Conservation (phyloP, 495 filamentous ascomycete genomes). For the Podospora conica region DNA sequence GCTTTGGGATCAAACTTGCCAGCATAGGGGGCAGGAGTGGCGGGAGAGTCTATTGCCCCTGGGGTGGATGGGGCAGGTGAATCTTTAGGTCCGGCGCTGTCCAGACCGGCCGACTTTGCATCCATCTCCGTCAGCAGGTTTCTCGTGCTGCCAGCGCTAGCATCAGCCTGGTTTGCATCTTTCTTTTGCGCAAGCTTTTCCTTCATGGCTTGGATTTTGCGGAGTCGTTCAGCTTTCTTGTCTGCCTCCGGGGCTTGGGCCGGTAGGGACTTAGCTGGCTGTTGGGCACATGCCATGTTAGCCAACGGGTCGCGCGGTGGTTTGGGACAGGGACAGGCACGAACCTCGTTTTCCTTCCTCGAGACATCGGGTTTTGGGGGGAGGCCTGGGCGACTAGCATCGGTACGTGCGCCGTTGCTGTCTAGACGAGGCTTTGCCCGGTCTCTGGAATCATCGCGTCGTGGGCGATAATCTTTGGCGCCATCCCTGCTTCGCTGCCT, state of each 20-base stretch:
- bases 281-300: slow-evolving; percentile 17
- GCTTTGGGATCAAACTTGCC: slow-evolving; percentile 89
- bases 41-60: slow-evolving; percentile 39
- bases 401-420: slow-evolving; percentile 46
- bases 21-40: slow-evolving; percentile 48
- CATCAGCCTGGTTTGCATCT: slow-evolving; percentile 66
- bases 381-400: slow-evolving; percentile 66
- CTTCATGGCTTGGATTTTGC: slow-evolving; percentile 88
- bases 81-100: slow-evolving; percentile 47
- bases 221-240: slow-evolving; percentile 76
- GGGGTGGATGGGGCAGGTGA: slow-evolving; percentile 53
- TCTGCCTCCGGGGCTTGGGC: slow-evolving; percentile 62
- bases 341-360: slow-evolving; percentile 47
- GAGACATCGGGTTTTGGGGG: slow-evolving; percentile 54
- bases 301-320: not conserved
- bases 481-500: slow-evolving; percentile 55
- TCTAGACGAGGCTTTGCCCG: slow-evolving; percentile 62
- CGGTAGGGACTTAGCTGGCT: slow-evolving; percentile 48
- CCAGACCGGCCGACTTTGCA: slow-evolving; percentile 55
- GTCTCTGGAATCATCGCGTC: slow-evolving; percentile 77
- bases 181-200: slow-evolving; percentile 72
- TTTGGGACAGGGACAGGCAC: slow-evolving; percentile 12
- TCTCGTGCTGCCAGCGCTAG: slow-evolving; percentile 54
- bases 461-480: slow-evolving; percentile 60
- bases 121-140: slow-evolving; percentile 72